Conservation (phyloP, 2,329 filamentous ascomycete species). For the Lecanoromycetidae sp. region DNA sequence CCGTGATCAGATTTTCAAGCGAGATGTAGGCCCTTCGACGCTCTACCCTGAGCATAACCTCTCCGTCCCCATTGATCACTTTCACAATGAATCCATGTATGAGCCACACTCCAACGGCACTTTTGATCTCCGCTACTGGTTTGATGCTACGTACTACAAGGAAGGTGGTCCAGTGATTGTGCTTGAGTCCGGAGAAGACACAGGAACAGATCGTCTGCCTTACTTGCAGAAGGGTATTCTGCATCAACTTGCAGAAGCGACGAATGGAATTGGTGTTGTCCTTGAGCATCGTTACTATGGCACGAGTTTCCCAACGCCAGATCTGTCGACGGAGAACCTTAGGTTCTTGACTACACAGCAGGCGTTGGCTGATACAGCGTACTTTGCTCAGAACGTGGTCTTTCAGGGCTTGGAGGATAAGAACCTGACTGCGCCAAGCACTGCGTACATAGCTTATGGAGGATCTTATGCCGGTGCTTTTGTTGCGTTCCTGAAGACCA, state of each 20-base stretch:
- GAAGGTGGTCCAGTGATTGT: conserved; percentile 71
- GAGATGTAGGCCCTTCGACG: conserved; percentile 9
- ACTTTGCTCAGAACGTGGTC: conserved; percentile 61
- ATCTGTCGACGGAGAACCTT: conserved; percentile 57
- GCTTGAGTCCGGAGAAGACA: conserved; percentile 59
- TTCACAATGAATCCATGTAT: conserved; percentile 66
- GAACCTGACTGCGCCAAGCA: conserved; percentile 52
- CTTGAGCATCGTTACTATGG: conserved; percentile 86
- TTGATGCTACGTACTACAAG: conserved; percentile 64
- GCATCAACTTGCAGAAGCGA: conserved; percentile 56
- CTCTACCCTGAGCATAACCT: conserved; percentile 40
- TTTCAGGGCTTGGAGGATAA: conserved; percentile 58
- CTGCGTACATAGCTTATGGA: conserved; percentile 68
- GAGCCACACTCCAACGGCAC: conserved; percentile 59
- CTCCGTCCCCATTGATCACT: conserved; percentile 60
- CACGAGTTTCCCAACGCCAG: conserved; percentile 53
- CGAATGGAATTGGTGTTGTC: conserved; percentile 63
- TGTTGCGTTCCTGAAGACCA: conserved; percentile 60
- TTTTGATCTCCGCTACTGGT: conserved; percentile 71
- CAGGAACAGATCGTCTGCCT: conserved; percentile 48
- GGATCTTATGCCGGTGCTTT: conserved; percentile 75
- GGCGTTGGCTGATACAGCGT: conserved; percentile 66
- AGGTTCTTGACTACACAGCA: conserved; percentile 78
- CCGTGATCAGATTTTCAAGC: not conserved
- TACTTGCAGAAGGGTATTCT: conserved; percentile 70